A percentile compares a stretch with the other conserved stretches of the same genome.
Conservation (phyloP, 192 early-diverging fungal genomes). For the Geosiphon pyriformis region DNA sequence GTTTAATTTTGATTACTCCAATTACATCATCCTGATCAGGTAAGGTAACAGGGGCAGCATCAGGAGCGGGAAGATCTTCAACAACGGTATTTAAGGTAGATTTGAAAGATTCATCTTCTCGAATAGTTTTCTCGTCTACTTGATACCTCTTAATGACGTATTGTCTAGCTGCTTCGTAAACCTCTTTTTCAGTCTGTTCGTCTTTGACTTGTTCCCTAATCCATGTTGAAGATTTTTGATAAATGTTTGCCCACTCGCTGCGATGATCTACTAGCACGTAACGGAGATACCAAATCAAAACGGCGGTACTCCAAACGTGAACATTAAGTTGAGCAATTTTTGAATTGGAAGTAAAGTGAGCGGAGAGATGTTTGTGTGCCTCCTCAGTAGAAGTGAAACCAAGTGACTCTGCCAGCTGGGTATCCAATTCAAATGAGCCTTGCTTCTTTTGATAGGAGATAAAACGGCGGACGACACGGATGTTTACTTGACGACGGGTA, state of each 20-base stretch:
- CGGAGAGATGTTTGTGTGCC: neutral
- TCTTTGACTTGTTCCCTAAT: constrained; percentile 6
- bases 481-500: neutral
- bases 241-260: constrained; percentile 6
- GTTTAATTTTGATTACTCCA: constrained; percentile 5
- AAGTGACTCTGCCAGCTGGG: constrained; percentile 1
- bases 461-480: constrained; percentile 15
- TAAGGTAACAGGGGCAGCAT: neutral
- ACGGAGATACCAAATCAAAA: constrained; percentile 17
- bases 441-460: constrained; percentile 11
- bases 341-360: constrained; percentile 7
- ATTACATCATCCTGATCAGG: neutral
- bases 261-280: constrained; percentile 12
- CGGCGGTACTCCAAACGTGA: constrained; percentile 8
- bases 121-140: neutral
- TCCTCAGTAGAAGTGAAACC: constrained; percentile 17
- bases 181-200: constrained; percentile 1
- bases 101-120: constrained; percentile 11
- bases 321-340: neutral
- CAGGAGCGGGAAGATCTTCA: neutral
- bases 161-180: constrained; percentile 2
- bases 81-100: neutral
- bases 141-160: constrained; percentile 15
- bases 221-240: constrained; percentile 1
- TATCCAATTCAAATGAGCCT: constrained; percentile 4